Evolutionary conservation across 768 basidiomycete genomes (phyloP).

Genomic region (Panus rudis): DNA sequence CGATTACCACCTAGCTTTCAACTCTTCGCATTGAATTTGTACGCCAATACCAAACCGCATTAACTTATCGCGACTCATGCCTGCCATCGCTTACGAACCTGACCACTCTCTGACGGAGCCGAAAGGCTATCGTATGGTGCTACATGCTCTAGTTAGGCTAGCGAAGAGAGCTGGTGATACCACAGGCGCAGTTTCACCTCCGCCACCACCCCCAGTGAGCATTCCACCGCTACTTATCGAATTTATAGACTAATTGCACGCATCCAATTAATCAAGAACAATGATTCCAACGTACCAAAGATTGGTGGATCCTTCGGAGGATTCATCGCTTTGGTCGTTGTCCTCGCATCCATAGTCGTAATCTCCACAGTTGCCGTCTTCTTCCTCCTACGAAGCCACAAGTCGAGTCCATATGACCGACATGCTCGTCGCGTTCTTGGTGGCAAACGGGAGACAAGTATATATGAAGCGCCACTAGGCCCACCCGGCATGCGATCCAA

Average conservation of each 20-base stretch:
- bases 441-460: conserved; percentile 9
- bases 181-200: neutral
- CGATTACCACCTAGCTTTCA: too few species aligned
- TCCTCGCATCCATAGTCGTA: conserved; percentile 47
- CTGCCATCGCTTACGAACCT: too few species aligned
- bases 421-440: conserved; percentile 21
- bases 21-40: too few species aligned
- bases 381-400: conserved; percentile 47
- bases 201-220: neutral
- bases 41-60: too few species aligned
- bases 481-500: conserved; percentile 23
- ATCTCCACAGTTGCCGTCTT: conserved; percentile 45
- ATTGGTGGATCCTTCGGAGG: conserved; percentile 30
- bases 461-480: conserved; percentile 13
- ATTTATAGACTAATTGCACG: neutral
- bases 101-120: too few species aligned
- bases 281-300: conserved; percentile 10
- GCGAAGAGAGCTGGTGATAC: neutral
- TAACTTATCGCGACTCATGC: too few species aligned
- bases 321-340: conserved; percentile 56
- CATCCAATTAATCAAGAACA: neutral
- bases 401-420: conserved; percentile 30
- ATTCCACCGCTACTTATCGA: neutral
- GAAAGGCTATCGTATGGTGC: too few species aligned
- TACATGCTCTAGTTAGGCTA: too few species aligned